Percentiles rank a stretch among this genome's conserved stretches.
Evolutionary conservation across 306 rosid genomes (phyloP).

Genomic region (Prunus armeniaca): DNA sequence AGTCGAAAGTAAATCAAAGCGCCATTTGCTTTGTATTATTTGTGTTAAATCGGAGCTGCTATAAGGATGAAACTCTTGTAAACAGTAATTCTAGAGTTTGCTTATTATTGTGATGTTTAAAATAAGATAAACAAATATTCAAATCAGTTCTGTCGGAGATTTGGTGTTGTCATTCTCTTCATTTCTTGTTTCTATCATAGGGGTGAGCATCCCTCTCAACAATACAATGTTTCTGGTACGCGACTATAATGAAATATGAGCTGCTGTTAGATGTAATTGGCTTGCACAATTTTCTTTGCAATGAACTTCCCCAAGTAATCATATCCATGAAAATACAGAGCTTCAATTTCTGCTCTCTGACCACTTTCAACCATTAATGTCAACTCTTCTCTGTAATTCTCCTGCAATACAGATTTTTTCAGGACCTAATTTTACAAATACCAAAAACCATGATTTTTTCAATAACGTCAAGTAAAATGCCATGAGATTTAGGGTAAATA

Average conservation of each 20-base stretch:
- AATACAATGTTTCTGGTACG: neutral
- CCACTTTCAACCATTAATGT: constrained; percentile 63
- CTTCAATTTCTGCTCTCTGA: constrained; percentile 80
- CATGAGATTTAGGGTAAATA: neutral
- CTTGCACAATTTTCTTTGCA: constrained; percentile 74
- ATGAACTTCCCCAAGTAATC: constrained; percentile 75
- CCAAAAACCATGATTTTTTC: neutral
- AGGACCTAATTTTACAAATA: neutral
- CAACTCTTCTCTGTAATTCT: constrained; percentile 68
- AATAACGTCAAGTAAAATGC: neutral
- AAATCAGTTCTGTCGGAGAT: neutral
- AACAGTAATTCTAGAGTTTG: neutral
- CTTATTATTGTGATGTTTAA: neutral
- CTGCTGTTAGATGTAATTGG: constrained; percentile 47
- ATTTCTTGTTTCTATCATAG: too few species aligned
- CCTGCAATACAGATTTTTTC: constrained; percentile 41
- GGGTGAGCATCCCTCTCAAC: too few species aligned
- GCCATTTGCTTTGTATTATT: neutral
- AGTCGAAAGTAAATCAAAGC: neutral
- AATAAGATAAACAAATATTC: neutral
- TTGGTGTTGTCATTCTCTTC: neutral
- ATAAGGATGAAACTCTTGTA: neutral
- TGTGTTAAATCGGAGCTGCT: neutral
- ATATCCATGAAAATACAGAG: constrained; percentile 70
- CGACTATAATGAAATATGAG: neutral